Evolutionary conservation across 257 asterid species (phyloP).

Genomic region (Galeopsis tetrahit): DNA sequence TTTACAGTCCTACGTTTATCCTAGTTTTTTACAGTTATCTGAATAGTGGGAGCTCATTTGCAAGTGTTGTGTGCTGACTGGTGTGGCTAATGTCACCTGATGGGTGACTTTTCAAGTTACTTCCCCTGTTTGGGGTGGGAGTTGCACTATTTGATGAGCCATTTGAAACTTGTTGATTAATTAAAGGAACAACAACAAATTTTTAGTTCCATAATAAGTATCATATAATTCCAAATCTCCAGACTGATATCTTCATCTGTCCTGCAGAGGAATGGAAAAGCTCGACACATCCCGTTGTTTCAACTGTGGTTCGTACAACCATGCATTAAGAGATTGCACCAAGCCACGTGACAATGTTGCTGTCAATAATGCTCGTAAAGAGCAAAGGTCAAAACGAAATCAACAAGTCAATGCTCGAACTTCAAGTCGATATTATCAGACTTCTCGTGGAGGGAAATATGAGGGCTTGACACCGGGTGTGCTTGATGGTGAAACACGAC

Average conservation of each 20-base stretch:
- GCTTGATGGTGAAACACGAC: constrained; percentile 85
- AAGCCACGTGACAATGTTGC: constrained; percentile 88
- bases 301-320: constrained; percentile 92
- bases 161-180: constrained; percentile 4
- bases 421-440: constrained; percentile 81
- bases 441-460: constrained; percentile 79
- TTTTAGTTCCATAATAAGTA: background rate
- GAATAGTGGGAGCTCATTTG: background rate
- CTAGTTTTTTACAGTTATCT: background rate
- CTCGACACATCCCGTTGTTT: constrained; percentile 82
- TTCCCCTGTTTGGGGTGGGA: background rate
- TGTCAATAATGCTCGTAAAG: constrained; percentile 87
- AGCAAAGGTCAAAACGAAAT: constrained; percentile 65
- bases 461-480: constrained; percentile 85
- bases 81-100: constrained; percentile 9
- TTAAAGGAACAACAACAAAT: background rate
- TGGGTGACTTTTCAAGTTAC: background rate
- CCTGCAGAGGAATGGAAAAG: constrained; percentile 57
- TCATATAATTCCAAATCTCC: constrained; percentile 15
- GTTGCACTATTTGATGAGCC: constrained; percentile 1
- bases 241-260: constrained; percentile 37
- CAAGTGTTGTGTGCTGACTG: background rate
- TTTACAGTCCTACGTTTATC: background rate
- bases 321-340: constrained; percentile 85
- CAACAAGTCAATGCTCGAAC: constrained; percentile 69